Evolutionary conservation across 352 stramenopile species (phyloP).

Genomic region (Blastocystis sp.): DNA sequence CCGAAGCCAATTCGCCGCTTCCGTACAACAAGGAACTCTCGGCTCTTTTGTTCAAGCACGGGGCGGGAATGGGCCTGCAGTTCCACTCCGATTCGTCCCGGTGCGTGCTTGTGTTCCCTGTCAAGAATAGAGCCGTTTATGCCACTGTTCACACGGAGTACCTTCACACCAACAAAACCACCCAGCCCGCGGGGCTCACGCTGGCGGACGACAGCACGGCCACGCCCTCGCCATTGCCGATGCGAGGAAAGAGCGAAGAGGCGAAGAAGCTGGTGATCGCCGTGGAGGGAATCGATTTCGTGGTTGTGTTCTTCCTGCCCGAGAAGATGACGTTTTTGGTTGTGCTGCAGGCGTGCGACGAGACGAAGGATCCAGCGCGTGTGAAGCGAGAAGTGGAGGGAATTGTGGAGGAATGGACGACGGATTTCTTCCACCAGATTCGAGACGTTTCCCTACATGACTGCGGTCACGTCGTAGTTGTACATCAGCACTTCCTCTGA

Average conservation of each 20-base stretch:
- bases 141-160: neutral
- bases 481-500: neutral
- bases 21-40: neutral
- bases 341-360: neutral
- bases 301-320: conserved; percentile 6
- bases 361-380: neutral
- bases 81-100: neutral
- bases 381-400: neutral
- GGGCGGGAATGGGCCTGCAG: neutral
- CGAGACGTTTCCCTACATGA: neutral
- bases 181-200: neutral
- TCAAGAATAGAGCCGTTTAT: neutral
- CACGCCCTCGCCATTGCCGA: neutral
- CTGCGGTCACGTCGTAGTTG: neutral
- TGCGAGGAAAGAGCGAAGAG: too few relatives aligned
- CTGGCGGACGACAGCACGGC: too few relatives aligned
- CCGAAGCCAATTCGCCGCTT: neutral
- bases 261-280: neutral
- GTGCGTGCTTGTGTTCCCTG: neutral
- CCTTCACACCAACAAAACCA: neutral
- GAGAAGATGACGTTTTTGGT: conserved; percentile 24
- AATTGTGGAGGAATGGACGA: conserved; percentile 6
- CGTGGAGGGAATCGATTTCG: conserved; percentile 42
- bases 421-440: conserved; percentile 1
- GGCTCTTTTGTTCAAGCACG: neutral